Conservation (phyloP, 2,329 filamentous ascomycete species). For the Pseudogymnoascus verrucosus region DNA sequence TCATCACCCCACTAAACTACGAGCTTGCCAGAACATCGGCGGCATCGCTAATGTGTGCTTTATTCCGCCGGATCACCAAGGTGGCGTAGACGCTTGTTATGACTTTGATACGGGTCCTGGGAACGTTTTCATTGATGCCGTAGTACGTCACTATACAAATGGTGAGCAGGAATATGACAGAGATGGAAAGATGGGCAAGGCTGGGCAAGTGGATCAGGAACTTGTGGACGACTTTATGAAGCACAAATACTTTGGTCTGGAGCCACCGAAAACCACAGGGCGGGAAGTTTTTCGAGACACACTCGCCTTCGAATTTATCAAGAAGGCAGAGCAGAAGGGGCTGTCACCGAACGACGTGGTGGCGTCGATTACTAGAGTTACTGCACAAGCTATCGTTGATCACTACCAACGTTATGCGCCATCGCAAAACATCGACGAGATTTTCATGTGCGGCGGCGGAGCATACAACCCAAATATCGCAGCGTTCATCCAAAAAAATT, state of each 20-base stretch:
- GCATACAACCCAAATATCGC: slow-evolving; percentile 51
- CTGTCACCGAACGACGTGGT: slow-evolving; percentile 44
- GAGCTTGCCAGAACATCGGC: slow-evolving; percentile 54
- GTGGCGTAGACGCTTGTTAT: slow-evolving; percentile 32
- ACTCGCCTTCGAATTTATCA: slow-evolving; percentile 43
- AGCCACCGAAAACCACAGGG: slow-evolving; percentile 50
- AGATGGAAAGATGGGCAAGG: slow-evolving; percentile 42
- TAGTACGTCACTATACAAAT: slow-evolving; percentile 45
- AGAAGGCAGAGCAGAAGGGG: slow-evolving; percentile 36
- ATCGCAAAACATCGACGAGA: slow-evolving; percentile 40
- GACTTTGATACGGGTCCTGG: slow-evolving; percentile 51
- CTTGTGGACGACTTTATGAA: slow-evolving; percentile 44
- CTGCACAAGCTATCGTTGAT: slow-evolving; percentile 47
- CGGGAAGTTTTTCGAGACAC: slow-evolving; percentile 53
- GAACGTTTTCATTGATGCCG: slow-evolving; percentile 49
- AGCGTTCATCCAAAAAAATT: slow-evolving; percentile 41
- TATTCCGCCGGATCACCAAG: slow-evolving; percentile 40
- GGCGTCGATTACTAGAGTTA: slow-evolving; percentile 52
- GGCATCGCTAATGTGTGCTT: slow-evolving; percentile 55
- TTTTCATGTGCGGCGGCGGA: slow-evolving; percentile 54
- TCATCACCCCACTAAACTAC: slow-evolving; percentile 47
- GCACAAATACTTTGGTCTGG: slow-evolving; percentile 41
- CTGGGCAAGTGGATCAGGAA: slow-evolving; percentile 41
- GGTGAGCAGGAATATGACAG: slow-evolving; percentile 43
- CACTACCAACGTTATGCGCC: slow-evolving; percentile 42